Evolutionary conservation across 208 protist species (phyloP), one percentile per base, ranked within the genome.

Genomic region (Acanthamoeba lugdunensis): DNA sequence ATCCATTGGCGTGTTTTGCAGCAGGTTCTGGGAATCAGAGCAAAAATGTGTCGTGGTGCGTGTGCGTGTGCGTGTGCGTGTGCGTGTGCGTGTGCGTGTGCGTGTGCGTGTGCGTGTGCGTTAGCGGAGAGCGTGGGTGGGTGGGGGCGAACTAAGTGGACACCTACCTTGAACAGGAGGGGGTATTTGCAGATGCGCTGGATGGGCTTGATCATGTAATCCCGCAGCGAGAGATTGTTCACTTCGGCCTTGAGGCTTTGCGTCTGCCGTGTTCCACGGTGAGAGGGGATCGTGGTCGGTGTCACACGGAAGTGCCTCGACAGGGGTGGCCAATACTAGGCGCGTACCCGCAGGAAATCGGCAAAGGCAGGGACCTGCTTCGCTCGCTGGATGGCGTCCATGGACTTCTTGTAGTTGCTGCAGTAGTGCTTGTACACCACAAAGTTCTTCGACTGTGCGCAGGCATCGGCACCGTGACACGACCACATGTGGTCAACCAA

Each of bases 391-490:
- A 87, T 87, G 79, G 79, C 79, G 28, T 87, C 79, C 79, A 87
- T 87, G n/a, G 79, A 87, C 52, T 87, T 87, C 50, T 87, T 87
- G 79, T 87, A 87, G 52, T 87, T 87, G 50, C 79, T 87, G 5
- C 79, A 87, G 79, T 87, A 87, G 52, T 65, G 79, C 50, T 87
- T 87, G 52, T 87, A 87, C 50, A 87, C 79, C 79, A 87, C 79
- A 45, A 87, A 87, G 50, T 87, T 87, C 79, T 87, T 87, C 28
- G 79, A 58, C 79, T 87, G 52, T 45, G 16, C 37, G 16, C 52
- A 21, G 16, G 18, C 54, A 58, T 2, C 23, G 61, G 6, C 4
- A 67, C 23, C 0, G 61, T 30, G 58, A 28, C 61, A 69, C 18
- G 23, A 21, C 65, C 23, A 25, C 58, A 2, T 18, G 58, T 63